Evolutionary conservation across 2,329 filamentous ascomycete species (phyloP).

Genomic region (Claviceps citrina): DNA sequence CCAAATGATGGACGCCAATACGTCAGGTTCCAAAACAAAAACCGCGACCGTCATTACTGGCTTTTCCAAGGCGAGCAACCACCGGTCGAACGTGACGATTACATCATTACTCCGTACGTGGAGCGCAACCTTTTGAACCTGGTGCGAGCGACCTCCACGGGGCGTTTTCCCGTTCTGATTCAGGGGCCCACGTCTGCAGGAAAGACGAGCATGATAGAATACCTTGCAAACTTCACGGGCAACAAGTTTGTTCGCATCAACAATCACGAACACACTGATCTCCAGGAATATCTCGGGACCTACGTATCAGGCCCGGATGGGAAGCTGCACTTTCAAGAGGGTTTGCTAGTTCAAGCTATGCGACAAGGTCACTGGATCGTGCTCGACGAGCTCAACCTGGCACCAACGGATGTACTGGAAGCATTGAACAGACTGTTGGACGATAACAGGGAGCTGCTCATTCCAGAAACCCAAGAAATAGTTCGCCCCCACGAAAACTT

Average conservation of each 20-base stretch:
- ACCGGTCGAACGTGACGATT: conserved; percentile 60
- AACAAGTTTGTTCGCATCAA: conserved; percentile 98
- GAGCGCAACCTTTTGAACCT: conserved; percentile 89
- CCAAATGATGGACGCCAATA: conserved; percentile 65
- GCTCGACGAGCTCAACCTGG: conserved; percentile 90
- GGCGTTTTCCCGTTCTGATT: conserved; percentile 82
- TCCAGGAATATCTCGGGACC: conserved; percentile 93
- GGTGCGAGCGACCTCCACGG: conserved; percentile 81
- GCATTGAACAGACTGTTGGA: conserved; percentile 89
- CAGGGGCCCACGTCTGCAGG: conserved; percentile 94
- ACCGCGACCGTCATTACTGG: conserved; percentile 66
- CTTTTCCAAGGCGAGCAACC: conserved; percentile 58
- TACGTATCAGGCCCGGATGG: conserved; percentile 81
- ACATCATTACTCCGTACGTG: conserved; percentile 93
- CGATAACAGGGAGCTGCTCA: conserved; percentile 87
- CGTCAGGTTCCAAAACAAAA: conserved; percentile 58
- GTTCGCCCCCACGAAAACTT: conserved; percentile 88
- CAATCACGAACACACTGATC: conserved; percentile 96
- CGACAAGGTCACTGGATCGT: conserved; percentile 95
- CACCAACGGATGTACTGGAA: conserved; percentile 91
- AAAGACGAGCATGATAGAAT: conserved; percentile 99
- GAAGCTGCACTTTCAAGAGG: conserved; percentile 80
- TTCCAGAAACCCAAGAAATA: conserved; percentile 91
- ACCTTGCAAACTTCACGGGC: conserved; percentile 87
- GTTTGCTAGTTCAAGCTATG: conserved; percentile 80